Percentiles rank a stretch among this genome's conserved stretches.
These are phyloP conservation scores for Aspergillus fischeri DNA, from an alignment of 2,329 filamentous ascomycete genomes.

Conservation along the genomic window DNA sequence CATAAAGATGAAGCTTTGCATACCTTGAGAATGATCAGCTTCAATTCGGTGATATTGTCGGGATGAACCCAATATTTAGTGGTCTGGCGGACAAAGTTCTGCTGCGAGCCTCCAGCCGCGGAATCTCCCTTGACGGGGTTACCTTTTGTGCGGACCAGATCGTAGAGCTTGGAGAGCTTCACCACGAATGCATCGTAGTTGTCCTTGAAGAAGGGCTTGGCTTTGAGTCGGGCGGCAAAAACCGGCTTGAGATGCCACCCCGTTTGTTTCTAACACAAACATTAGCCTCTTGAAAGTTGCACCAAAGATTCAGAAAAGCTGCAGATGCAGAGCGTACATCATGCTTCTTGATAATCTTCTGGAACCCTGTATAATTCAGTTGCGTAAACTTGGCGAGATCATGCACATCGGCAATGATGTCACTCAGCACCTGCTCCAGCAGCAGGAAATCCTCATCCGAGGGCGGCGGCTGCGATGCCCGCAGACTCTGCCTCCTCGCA, in stretches of 20 bases:
- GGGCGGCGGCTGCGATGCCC: slow-evolving; percentile 41
- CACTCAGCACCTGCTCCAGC: slow-evolving; percentile 89
- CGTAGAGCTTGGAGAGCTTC: slow-evolving; percentile 91
- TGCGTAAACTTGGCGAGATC: slow-evolving; percentile 97
- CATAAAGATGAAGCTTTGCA: slow-evolving; percentile 2
- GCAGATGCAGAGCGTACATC: slow-evolving; percentile 58
- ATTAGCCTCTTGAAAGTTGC: slow-evolving; percentile 2
- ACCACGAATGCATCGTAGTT: slow-evolving; percentile 97
- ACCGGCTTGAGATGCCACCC: slow-evolving; percentile 89
- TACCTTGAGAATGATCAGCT: slow-evolving; percentile 90
- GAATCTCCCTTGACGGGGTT: slow-evolving; percentile 91
- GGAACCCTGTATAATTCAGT: slow-evolving; percentile 97
- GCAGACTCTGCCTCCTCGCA: slow-evolving; percentile 27
- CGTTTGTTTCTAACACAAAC: slow-evolving; percentile 71
- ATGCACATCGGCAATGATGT: slow-evolving; percentile 97
- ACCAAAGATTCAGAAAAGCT: background rate
- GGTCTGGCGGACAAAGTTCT: slow-evolving; percentile 93
- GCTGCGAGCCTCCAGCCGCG: slow-evolving; percentile 83
- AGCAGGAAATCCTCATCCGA: slow-evolving; percentile 91
- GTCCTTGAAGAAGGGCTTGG: slow-evolving; percentile 97
- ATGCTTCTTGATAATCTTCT: slow-evolving; percentile 99
- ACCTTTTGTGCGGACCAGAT: slow-evolving; percentile 86
- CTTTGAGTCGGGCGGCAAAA: slow-evolving; percentile 91
- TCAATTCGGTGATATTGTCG: slow-evolving; percentile 96
- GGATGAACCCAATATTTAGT: slow-evolving; percentile 99